Percentiles rank a stretch among this genome's conserved stretches.
These are phyloP conservation scores for Scutellaria baicalensis DNA, from an alignment of 257 asterid species.

Conservation along the genomic window DNA sequence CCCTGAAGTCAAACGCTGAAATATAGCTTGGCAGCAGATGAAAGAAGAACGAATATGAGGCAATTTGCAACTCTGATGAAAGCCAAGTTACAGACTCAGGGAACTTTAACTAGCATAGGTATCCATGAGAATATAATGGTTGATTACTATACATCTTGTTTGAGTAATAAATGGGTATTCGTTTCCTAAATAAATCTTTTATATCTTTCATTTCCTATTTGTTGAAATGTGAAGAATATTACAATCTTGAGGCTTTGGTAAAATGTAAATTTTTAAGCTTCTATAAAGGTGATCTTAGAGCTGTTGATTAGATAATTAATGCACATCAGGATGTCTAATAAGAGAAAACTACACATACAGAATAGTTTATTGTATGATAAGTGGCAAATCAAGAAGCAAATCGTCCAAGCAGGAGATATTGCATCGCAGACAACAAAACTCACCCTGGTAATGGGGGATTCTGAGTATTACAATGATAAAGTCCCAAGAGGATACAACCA, in stretches of 20 bases:
- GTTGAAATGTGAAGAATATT: background rate
- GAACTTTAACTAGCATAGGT: conserved; percentile 1
- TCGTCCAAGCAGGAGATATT: background rate
- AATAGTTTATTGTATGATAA: background rate
- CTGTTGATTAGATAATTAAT: background rate
- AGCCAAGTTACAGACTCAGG: conserved; percentile 4
- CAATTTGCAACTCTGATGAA: background rate
- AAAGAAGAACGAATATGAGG: background rate
- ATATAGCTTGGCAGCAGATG: background rate
- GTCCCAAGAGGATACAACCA: background rate
- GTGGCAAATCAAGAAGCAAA: background rate
- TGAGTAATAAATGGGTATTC: conserved; percentile 2
- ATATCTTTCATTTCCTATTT: background rate
- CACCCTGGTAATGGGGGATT: background rate
- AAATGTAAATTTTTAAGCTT: background rate
- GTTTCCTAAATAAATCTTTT: conserved; percentile 15
- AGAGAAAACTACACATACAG: background rate
- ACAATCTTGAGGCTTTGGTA: background rate
- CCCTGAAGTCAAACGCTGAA: conserved; percentile 1
- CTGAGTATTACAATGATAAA: background rate
- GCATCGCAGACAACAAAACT: background rate
- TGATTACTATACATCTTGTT: conserved; percentile 4
- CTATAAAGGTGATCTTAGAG: background rate
- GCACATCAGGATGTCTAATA: background rate
- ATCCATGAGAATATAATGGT: conserved; percentile 1